Percentiles rank a stretch among this genome's conserved stretches.
These are phyloP conservation scores for Senna siamea DNA, from an alignment of 306 rosid species.

Conservation along the genomic window DNA sequence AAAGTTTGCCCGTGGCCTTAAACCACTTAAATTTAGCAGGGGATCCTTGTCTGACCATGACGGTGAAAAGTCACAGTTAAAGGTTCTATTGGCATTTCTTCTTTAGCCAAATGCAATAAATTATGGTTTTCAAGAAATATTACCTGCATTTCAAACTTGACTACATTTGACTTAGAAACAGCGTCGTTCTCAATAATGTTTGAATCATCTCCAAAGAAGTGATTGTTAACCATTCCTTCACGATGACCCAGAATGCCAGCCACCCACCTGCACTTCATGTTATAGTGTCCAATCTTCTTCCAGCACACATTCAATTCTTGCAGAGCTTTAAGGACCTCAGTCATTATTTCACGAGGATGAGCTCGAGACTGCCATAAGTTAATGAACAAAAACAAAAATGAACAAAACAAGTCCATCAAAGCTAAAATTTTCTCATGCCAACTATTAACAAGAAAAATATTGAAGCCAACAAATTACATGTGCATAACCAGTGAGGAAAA, in stretches of 20 bases:
- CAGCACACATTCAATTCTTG: conserved; percentile 86
- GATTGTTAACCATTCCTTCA: conserved; percentile 73
- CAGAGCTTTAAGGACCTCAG: conserved; percentile 89
- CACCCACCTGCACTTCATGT: conserved; percentile 92
- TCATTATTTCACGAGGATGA: conserved; percentile 94
- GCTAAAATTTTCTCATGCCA: conserved; percentile 10
- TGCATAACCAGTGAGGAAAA: conserved; percentile 8
- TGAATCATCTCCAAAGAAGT: conserved; percentile 65
- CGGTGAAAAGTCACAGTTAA: conserved; percentile 1
- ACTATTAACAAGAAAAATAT: conserved; percentile 5
- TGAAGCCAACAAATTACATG: conserved; percentile 13
- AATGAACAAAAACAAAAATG: conserved; percentile 30
- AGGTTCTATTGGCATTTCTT: not conserved
- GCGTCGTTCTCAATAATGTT: conserved; percentile 63
- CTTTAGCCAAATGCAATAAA: conserved; percentile 27
- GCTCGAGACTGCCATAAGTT: conserved; percentile 71
- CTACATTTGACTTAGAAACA: conserved; percentile 58
- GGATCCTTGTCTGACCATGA: conserved; percentile 24
- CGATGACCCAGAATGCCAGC: conserved; percentile 55
- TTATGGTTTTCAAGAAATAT: conserved; percentile 27
- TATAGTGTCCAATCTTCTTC: conserved; percentile 97
- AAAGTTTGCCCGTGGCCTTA: too few relatives aligned
- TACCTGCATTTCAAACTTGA: conserved; percentile 98
- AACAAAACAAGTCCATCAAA: conserved; percentile 39
- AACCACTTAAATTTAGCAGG: conserved; percentile 1